A percentile compares a stretch with the other conserved stretches of the same genome.
These are phyloP conservation scores for Nakazawaea holstii DNA, from an alignment of 805 yeast genomes.

Conservation along the genomic window DNA sequence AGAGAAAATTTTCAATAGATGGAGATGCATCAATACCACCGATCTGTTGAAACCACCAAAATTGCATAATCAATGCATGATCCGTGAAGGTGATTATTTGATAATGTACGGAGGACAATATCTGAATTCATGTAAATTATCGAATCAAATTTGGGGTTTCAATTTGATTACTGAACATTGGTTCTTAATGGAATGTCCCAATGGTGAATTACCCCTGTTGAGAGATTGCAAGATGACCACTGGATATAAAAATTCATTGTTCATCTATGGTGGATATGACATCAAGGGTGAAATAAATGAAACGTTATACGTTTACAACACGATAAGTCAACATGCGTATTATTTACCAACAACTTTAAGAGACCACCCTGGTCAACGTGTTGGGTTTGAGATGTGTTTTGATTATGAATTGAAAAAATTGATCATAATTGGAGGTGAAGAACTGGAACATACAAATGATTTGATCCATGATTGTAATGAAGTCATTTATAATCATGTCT, in stretches of 20 bases:
- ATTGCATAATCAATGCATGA: conserved; percentile 1
- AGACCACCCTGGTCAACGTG: background rate
- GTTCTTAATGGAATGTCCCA: background rate
- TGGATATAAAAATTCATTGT: background rate
- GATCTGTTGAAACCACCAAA: background rate
- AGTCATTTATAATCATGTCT: background rate
- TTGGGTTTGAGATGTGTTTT: background rate
- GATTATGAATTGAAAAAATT: conserved; percentile 3
- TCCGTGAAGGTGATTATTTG: background rate
- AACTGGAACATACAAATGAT: background rate
- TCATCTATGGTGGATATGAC: background rate
- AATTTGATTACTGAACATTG: conserved; percentile 3
- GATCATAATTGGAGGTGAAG: conserved; percentile 2
- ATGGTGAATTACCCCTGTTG: background rate
- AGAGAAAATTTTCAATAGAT: background rate
- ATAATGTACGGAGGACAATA: conserved; percentile 2
- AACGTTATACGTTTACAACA: conserved; percentile 1
- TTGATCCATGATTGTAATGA: conserved; percentile 8
- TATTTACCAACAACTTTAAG: background rate
- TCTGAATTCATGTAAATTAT: background rate
- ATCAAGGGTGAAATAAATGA: background rate
- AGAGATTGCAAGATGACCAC: background rate
- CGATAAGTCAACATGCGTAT: background rate
- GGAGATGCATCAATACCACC: conserved; percentile 1
- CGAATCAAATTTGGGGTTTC: conserved; percentile 3